These are phyloP conservation scores for Ormosia semicastrata DNA, from an alignment of 306 rosid genomes.

Conservation along the genomic window DNA sequence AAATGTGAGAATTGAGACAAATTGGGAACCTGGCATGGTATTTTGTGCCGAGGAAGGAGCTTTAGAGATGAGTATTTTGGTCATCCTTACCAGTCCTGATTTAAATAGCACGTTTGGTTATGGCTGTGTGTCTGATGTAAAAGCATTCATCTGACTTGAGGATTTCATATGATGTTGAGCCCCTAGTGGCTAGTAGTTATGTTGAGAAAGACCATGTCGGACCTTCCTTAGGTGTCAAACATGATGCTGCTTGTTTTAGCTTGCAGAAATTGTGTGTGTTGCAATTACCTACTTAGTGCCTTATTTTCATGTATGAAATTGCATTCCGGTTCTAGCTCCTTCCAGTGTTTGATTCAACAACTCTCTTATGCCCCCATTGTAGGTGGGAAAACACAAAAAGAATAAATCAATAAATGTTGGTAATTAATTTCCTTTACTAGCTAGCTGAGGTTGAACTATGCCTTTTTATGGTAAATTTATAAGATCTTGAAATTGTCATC, in stretches of 20 bases:
- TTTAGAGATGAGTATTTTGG: neutral
- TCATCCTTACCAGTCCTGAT: neutral
- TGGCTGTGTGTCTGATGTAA: neutral
- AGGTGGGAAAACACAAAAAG: neutral
- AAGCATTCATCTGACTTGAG: neutral
- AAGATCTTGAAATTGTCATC: neutral
- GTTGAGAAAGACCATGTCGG: neutral
- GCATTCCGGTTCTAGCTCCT: neutral
- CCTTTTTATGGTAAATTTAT: constrained; percentile 3
- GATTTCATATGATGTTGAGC: neutral
- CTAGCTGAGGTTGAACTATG: neutral
- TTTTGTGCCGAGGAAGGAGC: neutral
- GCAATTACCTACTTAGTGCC: neutral
- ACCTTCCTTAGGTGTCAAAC: neutral
- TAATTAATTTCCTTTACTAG: neutral
- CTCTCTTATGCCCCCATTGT: neutral
- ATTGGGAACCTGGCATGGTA: neutral
- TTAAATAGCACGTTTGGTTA: neutral
- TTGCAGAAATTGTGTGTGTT: neutral
- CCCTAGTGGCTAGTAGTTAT: neutral
- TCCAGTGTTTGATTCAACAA: neutral
- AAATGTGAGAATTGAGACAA: neutral
- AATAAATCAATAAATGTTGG: neutral
- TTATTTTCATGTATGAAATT: constrained; percentile 19
- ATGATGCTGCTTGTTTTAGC: neutral